phyloP scores from a whole-genome alignment of 1,284 basidiomycete species.

The Leccinum angustisporum region DNA sequence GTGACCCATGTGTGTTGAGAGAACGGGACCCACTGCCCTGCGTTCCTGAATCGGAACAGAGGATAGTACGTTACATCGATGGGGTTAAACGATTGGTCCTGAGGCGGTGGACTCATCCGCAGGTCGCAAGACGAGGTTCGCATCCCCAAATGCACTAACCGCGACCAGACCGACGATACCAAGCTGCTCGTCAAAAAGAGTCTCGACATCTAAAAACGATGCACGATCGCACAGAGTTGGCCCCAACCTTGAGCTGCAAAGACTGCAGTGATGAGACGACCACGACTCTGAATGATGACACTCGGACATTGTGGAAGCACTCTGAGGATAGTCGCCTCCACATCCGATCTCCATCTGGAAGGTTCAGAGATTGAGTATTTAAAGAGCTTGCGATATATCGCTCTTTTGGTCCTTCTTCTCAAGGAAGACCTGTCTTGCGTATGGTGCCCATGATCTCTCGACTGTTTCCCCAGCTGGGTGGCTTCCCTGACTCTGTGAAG shows the following conservation, averaged over 20 bases:
- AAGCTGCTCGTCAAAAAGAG: constrained; percentile 15
- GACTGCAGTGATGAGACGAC: constrained; percentile 55
- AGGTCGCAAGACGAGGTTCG: background rate
- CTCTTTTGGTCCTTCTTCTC: constrained; percentile 11
- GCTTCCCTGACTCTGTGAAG: background rate
- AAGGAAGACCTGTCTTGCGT: background rate
- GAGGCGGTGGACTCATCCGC: background rate
- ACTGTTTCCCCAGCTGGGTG: background rate
- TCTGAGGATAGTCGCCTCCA: constrained; percentile 54
- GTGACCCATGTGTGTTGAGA: background rate
- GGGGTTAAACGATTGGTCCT: background rate
- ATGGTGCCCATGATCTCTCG: background rate
- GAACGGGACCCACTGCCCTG: background rate
- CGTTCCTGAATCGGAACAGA: background rate
- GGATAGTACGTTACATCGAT: background rate
- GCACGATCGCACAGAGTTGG: constrained; percentile 41
- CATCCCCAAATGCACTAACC: constrained; percentile 23
- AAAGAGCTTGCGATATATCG: constrained; percentile 42
- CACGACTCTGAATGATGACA: constrained; percentile 54
- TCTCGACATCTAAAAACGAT: background rate
- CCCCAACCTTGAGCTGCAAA: constrained; percentile 58
- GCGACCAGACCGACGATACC: constrained; percentile 47
- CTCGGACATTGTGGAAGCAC: constrained; percentile 53
- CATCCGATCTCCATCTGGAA: constrained; percentile 35
- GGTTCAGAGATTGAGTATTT: background rate